Base-by-base conservation (phyloP, 768 basidiomycete genomes). In the Pisolithus orientalis region DNA sequence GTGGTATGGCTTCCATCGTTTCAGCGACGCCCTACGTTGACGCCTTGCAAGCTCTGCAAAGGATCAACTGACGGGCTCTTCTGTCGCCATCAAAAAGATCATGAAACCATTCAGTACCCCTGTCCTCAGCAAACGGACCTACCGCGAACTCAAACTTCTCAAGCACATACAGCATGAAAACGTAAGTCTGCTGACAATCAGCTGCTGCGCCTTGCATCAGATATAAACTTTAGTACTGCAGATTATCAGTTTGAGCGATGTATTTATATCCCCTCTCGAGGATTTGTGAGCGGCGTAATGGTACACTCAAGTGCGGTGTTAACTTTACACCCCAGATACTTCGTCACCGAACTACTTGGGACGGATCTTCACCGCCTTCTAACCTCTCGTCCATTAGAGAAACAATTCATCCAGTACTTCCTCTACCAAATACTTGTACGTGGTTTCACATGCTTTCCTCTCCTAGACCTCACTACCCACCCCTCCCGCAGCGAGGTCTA, bases 41-140 rank as follows among this genome's bases (percentile, higher is more conserved):
- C 50, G 39, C 31, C 16, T 50, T 37, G 53, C 39, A 60, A 95
- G 94, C 63, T 94, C 93, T 16, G 88, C 92, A 32, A 94, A 94
- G 70, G 90, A 95, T 69, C 94, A 97, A 70, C 82, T 98, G 50
- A 95, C 93, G 8, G 88, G 84, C 39, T 82, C 92, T 44, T 89
- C 91, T 16, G 94, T 95, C 52, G 96, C 96, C 64, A 94, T 99
- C 76, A 99, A 99, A 83, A 98, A 98, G 84, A 99, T 98, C 77
- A 98, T 98, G 95, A 99, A 99, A 71, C 96, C 96, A 6, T 99
- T 99, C 75, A 90, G 88, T 67, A 97, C 96, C 6, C 94, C 96
- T 17, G 96, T 99, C n/a, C 78, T 99, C 61, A 87, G 86, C 70
- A 98, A 98, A 74, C 80, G 96, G 57, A 99, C 96, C 1, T 98